phyloP scores from a whole-genome alignment of 495 filamentous ascomycete genomes.

The Penicillium manginii region DNA sequence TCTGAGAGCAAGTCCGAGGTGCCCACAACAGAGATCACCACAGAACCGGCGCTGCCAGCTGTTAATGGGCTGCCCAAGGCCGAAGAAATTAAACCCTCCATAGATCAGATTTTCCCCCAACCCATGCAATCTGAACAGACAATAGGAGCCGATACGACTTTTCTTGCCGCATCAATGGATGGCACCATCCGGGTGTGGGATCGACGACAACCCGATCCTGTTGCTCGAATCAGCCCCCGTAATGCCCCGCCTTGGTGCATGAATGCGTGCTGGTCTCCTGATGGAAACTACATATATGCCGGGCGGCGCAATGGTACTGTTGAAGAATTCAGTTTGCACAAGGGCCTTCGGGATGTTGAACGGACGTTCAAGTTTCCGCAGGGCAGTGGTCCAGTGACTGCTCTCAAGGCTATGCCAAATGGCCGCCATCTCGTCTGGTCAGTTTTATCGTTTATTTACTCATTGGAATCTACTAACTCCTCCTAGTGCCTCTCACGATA shows the following conservation, averaged over 20 bases:
- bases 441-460: slow-evolving; percentile 28
- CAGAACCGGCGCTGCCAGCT: slow-evolving; percentile 27
- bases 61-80: slow-evolving; percentile 58
- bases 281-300: slow-evolving; percentile 94
- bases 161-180: slow-evolving; percentile 85
- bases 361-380: slow-evolving; percentile 88
- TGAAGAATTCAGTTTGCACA: slow-evolving; percentile 90
- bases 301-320: slow-evolving; percentile 92
- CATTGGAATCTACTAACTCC: slow-evolving; percentile 9
- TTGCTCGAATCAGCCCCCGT: slow-evolving; percentile 74
- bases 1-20: slow-evolving; percentile 19
- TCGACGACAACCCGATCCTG: slow-evolving; percentile 71
- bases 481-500: slow-evolving; percentile 84
- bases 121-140: slow-evolving; percentile 39
- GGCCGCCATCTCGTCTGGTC: slow-evolving; percentile 89
- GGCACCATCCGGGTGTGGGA: slow-evolving; percentile 93
- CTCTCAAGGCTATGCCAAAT: slow-evolving; percentile 88
- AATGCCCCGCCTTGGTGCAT: slow-evolving; percentile 95
- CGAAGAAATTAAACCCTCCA: slow-evolving; percentile 44
- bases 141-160: slow-evolving; percentile 64
- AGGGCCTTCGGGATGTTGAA: slow-evolving; percentile 72
- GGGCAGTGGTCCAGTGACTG: slow-evolving; percentile 86
- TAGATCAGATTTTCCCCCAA: slow-evolving; percentile 34
- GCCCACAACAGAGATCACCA: slow-evolving; percentile 22
- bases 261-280: slow-evolving; percentile 95